Conservation (phyloP, 805 yeast species). For the Ogataea haglerorum region DNA sequence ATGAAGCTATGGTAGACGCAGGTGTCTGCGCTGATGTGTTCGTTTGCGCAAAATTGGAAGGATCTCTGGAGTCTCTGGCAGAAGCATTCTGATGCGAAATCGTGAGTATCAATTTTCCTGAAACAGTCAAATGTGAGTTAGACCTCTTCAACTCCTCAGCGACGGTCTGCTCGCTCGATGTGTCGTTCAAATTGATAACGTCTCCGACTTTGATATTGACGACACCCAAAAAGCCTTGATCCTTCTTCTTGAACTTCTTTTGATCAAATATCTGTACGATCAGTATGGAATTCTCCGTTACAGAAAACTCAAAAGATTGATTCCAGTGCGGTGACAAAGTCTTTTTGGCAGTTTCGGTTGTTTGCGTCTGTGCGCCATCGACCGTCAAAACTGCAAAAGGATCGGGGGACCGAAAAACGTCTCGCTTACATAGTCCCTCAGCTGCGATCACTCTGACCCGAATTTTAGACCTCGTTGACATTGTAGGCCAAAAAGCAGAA, state of each 20-base stretch:
- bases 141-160: slow-evolving; percentile 90
- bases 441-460: slow-evolving; percentile 87
- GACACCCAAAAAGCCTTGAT: slow-evolving; percentile 97
- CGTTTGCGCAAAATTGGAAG: slow-evolving; percentile 24
- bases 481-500: neutral
- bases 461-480: slow-evolving; percentile 34
- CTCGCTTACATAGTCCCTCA: slow-evolving; percentile 91
- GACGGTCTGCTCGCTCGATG: slow-evolving; percentile 70
- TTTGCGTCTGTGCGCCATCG: slow-evolving; percentile 95
- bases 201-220: slow-evolving; percentile 89
- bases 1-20: slow-evolving; percentile 7
- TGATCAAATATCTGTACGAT: slow-evolving; percentile 96
- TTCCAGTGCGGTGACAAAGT: slow-evolving; percentile 98
- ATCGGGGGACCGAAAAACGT: slow-evolving; percentile 93
- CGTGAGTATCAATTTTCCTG: slow-evolving; percentile 84
- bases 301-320: slow-evolving; percentile 78
- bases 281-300: slow-evolving; percentile 74
- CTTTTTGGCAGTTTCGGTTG: slow-evolving; percentile 90
- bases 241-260: slow-evolving; percentile 95
- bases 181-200: slow-evolving; percentile 62
- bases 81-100: slow-evolving; percentile 45
- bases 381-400: slow-evolving; percentile 97
- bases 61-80: slow-evolving; percentile 29
- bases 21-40: slow-evolving; percentile 4
- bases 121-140: slow-evolving; percentile 88